Percentiles rank a stretch among this genome's conserved stretches.
phyloP scores from a whole-genome alignment of 805 yeast genomes.

The Isabelozyma heimii region DNA sequence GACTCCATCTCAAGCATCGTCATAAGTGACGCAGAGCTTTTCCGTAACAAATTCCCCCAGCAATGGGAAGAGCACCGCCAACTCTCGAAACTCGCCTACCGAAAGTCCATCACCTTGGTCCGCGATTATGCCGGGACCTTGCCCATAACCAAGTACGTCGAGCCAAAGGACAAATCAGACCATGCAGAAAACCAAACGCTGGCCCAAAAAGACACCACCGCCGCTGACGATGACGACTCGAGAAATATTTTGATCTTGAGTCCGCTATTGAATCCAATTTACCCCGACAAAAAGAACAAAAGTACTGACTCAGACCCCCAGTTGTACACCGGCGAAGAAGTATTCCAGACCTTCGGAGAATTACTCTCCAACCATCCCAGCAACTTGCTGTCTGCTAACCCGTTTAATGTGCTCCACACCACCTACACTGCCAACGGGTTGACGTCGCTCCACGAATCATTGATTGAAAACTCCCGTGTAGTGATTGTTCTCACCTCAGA shows the following conservation, averaged over 20 bases:
- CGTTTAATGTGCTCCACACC: constrained; percentile 53
- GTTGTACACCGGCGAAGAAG: constrained; percentile 47
- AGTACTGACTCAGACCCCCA: constrained; percentile 6
- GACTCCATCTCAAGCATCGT: neutral
- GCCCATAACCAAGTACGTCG: constrained; percentile 45
- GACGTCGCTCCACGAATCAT: constrained; percentile 51
- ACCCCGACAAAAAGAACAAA: constrained; percentile 11
- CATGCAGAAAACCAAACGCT: neutral
- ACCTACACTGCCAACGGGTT: constrained; percentile 58
- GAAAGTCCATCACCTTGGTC: constrained; percentile 50
- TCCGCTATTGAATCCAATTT: constrained; percentile 38
- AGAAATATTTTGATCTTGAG: constrained; percentile 33
- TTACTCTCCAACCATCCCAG: constrained; percentile 36
- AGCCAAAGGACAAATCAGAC: neutral
- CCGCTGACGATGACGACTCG: constrained; percentile 14
- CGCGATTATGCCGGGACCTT: constrained; percentile 50
- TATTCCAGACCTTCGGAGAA: constrained; percentile 51
- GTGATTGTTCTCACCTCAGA: constrained; percentile 57
- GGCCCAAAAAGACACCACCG: constrained; percentile 1
- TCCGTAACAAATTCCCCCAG: constrained; percentile 25
- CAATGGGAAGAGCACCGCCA: constrained; percentile 42
- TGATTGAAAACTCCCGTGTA: constrained; percentile 50
- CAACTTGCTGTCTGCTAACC: constrained; percentile 13
- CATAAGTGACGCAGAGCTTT: constrained; percentile 14
- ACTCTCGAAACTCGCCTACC: constrained; percentile 46